Evolutionary conservation across 345 rosid species (phyloP).

Genomic region (Citrus unshiu): DNA sequence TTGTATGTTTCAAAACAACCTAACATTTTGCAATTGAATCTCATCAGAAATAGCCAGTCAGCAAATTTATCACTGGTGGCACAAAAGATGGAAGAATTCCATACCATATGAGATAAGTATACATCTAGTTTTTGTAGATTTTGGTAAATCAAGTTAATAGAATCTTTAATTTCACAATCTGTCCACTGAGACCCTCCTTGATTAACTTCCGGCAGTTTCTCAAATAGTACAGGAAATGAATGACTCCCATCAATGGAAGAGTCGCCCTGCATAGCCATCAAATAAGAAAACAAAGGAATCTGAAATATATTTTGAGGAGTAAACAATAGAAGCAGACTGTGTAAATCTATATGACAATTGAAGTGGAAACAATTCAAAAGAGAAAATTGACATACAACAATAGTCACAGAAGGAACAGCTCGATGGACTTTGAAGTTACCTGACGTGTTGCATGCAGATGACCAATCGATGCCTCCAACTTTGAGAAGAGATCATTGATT

Average conservation of each 20-base stretch:
- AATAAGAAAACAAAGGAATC: not conserved
- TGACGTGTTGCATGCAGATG: conserved; percentile 54
- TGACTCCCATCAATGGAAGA: conserved; percentile 62
- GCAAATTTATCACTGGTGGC: not conserved
- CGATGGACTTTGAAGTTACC: conserved; percentile 30
- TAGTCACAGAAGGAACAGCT: not conserved
- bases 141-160: conserved; percentile 53
- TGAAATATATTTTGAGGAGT: not conserved
- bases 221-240: conserved; percentile 59
- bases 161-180: conserved; percentile 66
- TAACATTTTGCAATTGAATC: not conserved
- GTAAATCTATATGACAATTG: not conserved
- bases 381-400: not conserved
- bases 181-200: conserved; percentile 73
- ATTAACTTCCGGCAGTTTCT: conserved; percentile 57
- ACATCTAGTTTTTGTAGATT: conserved; percentile 71
- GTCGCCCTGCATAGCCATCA: conserved; percentile 44
- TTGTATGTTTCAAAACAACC: not conserved
- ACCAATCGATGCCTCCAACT: conserved; percentile 65
- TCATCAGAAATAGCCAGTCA: not conserved
- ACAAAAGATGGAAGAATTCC: conserved; percentile 10
- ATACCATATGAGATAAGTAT: conserved; percentile 60
- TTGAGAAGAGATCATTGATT: conserved; percentile 49
- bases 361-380: conserved; percentile 9
- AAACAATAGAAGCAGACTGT: conserved; percentile 1